Conservation (phyloP, 148 eudicot species). For the Heliamphora exappendiculata region DNA sequence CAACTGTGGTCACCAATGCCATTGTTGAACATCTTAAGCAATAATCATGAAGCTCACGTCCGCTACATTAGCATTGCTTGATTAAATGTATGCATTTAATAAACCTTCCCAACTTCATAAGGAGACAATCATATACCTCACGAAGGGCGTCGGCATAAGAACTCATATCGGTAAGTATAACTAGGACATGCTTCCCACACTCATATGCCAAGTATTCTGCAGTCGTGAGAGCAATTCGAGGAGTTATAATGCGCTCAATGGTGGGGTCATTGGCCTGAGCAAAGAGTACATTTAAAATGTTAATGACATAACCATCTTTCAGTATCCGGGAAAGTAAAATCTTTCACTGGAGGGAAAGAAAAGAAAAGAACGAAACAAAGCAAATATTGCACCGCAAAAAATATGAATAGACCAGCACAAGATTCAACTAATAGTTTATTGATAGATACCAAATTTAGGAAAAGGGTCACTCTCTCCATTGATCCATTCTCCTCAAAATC, state of each 20-base stretch:
- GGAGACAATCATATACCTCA: conserved; percentile 50
- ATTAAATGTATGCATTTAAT: background rate
- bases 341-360: background rate
- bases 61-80: too few species aligned
- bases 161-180: conserved; percentile 96
- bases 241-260: conserved; percentile 96
- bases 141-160: conserved; percentile 99
- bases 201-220: conserved; percentile 98
- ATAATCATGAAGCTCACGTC: background rate
- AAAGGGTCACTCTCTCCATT: conserved; percentile 99
- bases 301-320: background rate
- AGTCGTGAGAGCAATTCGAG: conserved; percentile 96
- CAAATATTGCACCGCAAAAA: background rate
- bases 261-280: conserved; percentile 96
- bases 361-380: background rate
- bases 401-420: background rate
- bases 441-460: conserved; percentile 68
- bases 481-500: conserved; percentile 99
- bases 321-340: background rate
- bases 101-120: background rate
- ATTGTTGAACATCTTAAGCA: background rate
- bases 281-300: conserved; percentile 15
- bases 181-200: conserved; percentile 99
- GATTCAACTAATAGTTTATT: background rate
- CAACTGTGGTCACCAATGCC: background rate